Conservation (phyloP, 2,329 filamentous ascomycete genomes). For the Xylaria sp. region DNA sequence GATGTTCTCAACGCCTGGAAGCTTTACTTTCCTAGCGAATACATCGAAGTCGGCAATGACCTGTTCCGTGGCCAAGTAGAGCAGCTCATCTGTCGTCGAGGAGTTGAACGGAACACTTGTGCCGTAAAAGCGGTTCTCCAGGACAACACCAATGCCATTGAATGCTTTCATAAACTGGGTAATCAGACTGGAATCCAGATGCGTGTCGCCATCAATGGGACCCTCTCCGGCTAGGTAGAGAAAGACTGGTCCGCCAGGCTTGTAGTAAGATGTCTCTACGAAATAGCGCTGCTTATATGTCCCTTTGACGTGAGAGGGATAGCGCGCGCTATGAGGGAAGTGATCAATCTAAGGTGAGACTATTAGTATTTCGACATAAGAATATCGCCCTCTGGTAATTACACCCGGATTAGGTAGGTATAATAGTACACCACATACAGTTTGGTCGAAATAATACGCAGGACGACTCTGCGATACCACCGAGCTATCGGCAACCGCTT, state of each 20-base stretch:
- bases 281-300: conserved; percentile 67
- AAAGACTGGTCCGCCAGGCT: conserved; percentile 58
- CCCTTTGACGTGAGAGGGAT: conserved; percentile 54
- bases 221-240: conserved; percentile 56
- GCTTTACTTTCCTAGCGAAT: conserved; percentile 59
- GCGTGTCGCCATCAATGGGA: conserved; percentile 56
- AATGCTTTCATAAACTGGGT: conserved; percentile 23
- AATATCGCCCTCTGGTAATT: background rate
- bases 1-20: conserved; percentile 56
- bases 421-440: conserved; percentile 19
- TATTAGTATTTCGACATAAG: conserved; percentile 9
- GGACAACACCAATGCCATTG: conserved; percentile 63
- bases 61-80: conserved; percentile 62
- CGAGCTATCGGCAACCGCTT: conserved; percentile 3
- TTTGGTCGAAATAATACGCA: conserved; percentile 36
- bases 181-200: conserved; percentile 32
- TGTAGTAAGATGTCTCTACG: conserved; percentile 64
- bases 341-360: conserved; percentile 55
- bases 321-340: conserved; percentile 52
- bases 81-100: conserved; percentile 61
- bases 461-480: conserved; percentile 23
- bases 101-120: conserved; percentile 60
- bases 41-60: conserved; percentile 64
- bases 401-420: background rate
- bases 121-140: conserved; percentile 65